Percentiles rank a stretch among this genome's conserved stretches.
Conservation (phyloP, 1,139 yeast species). For the Diutina mesorugosa region DNA sequence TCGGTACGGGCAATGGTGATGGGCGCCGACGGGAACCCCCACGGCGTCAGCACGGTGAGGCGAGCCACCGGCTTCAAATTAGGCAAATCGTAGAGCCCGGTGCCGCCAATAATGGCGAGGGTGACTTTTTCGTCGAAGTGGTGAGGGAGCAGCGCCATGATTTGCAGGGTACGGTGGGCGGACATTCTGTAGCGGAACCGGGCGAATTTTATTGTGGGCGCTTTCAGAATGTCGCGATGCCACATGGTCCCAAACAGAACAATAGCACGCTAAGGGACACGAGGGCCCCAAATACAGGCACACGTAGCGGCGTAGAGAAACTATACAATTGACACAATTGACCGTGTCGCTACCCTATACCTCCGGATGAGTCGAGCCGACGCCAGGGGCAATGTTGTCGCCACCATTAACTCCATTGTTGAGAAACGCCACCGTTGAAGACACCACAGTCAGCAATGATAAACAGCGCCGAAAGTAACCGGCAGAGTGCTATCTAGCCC, state of each 20-base stretch:
- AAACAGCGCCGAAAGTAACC: no score
- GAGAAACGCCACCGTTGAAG: no score
- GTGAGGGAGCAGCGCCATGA: slow-evolving; percentile 21
- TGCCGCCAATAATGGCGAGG: slow-evolving; percentile 90
- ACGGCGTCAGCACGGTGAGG: slow-evolving; percentile 74
- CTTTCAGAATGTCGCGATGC: background rate
- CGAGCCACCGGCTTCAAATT: slow-evolving; percentile 78
- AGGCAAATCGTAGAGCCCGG: slow-evolving; percentile 87
- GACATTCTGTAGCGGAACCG: slow-evolving; percentile 14
- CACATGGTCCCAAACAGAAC: background rate
- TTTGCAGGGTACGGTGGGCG: slow-evolving; percentile 21
- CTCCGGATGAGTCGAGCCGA: no score
- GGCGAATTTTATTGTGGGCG: background rate
- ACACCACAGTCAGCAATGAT: no score
- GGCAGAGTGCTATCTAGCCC: no score
- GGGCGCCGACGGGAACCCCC: slow-evolving; percentile 95
- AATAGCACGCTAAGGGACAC: background rate
- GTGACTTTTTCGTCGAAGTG: slow-evolving; percentile 35
- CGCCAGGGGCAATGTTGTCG: no score
- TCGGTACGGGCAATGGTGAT: slow-evolving; percentile 73
- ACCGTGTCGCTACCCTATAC: no score
- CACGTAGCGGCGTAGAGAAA: no score
- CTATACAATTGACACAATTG: no score
- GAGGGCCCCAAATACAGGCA: background rate
- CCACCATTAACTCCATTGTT: no score